A percentile compares a stretch with the other conserved stretches of the same genome.
phyloP scores from a whole-genome alignment of 2,329 filamentous ascomycete genomes.

The Hymenoscyphus fructigenus region DNA sequence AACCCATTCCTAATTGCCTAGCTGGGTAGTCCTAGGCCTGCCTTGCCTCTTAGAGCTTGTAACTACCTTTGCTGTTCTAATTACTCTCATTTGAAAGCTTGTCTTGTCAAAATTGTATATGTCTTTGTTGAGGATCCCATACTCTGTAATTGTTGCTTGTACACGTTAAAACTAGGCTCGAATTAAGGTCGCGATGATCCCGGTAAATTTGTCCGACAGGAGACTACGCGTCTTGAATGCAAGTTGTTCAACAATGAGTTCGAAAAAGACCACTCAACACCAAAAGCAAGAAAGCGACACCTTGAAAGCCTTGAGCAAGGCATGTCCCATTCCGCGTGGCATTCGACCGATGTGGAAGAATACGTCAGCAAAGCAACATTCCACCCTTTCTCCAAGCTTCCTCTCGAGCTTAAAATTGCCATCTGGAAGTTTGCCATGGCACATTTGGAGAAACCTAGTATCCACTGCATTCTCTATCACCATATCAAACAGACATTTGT shows the following conservation, averaged over 20 bases:
- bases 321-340: neutral
- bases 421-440: neutral
- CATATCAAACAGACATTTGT: neutral
- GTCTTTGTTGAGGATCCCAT: conserved; percentile 17
- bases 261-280: too few species aligned
- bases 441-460: neutral
- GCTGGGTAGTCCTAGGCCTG: too few species aligned
- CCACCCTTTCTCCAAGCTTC: neutral
- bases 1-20: too few species aligned
- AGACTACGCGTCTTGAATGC: too few species aligned
- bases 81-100: conserved; percentile 29
- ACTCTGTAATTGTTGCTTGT: conserved; percentile 19
- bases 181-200: too few species aligned
- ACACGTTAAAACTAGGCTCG: conserved; percentile 17
- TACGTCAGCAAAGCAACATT: neutral
- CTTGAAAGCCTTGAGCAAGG: neutral
- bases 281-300: too few species aligned
- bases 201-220: too few species aligned
- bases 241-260: too few species aligned
- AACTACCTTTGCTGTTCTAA: conserved; percentile 25
- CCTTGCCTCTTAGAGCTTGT: too few species aligned
- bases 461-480: neutral
- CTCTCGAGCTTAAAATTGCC: neutral
- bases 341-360: neutral
- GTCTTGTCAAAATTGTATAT: conserved; percentile 27